Percentiles rank a stretch among this genome's conserved stretches.
These are phyloP conservation scores for Aspergillus bridgeri DNA, from an alignment of 495 filamentous ascomycete species.

Conservation along the genomic window DNA sequence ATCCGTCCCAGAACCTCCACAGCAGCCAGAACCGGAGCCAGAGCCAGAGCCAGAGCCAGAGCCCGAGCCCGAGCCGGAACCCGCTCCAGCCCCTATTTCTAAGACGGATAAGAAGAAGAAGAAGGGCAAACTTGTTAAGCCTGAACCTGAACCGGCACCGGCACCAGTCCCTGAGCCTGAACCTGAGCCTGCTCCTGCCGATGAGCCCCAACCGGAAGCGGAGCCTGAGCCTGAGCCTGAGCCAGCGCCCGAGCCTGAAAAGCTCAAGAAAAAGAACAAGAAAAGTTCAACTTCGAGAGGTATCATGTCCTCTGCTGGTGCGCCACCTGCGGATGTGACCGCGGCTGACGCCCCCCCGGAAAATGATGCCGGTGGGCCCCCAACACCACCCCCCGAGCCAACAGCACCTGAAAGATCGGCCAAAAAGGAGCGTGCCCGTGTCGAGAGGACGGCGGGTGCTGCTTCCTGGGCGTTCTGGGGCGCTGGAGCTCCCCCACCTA, in stretches of 20 bases:
- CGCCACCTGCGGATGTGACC: slow-evolving; percentile 18
- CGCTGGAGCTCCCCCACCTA: slow-evolving; percentile 42
- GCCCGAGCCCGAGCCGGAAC: slow-evolving; percentile 11
- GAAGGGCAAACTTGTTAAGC: slow-evolving; percentile 7
- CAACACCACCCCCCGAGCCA: slow-evolving; percentile 54
- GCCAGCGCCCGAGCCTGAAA: slow-evolving; percentile 17
- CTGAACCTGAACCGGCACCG: slow-evolving; percentile 19
- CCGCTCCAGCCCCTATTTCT: background rate
- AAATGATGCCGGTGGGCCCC: slow-evolving; percentile 34
- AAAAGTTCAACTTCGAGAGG: slow-evolving; percentile 11
- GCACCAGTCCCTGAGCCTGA: slow-evolving; percentile 26
- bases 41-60: slow-evolving; percentile 12
- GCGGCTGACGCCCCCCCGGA: slow-evolving; percentile 15
- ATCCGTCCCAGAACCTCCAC: slow-evolving; percentile 3
- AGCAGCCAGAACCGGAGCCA: slow-evolving; percentile 4
- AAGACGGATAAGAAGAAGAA: slow-evolving; percentile 16
- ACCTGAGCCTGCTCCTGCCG: slow-evolving; percentile 25
- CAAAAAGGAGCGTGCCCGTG: slow-evolving; percentile 58
- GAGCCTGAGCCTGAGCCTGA: slow-evolving; percentile 21
- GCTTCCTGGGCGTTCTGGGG: slow-evolving; percentile 61
- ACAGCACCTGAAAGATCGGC: slow-evolving; percentile 40
- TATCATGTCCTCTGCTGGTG: slow-evolving; percentile 9
- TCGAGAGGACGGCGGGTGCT: slow-evolving; percentile 45
- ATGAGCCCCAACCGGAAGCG: slow-evolving; percentile 20
- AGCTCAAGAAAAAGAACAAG: slow-evolving; percentile 20